These are phyloP conservation scores for Hygrophorus russula DNA, from an alignment of 768 basidiomycete genomes.

Conservation along the genomic window DNA sequence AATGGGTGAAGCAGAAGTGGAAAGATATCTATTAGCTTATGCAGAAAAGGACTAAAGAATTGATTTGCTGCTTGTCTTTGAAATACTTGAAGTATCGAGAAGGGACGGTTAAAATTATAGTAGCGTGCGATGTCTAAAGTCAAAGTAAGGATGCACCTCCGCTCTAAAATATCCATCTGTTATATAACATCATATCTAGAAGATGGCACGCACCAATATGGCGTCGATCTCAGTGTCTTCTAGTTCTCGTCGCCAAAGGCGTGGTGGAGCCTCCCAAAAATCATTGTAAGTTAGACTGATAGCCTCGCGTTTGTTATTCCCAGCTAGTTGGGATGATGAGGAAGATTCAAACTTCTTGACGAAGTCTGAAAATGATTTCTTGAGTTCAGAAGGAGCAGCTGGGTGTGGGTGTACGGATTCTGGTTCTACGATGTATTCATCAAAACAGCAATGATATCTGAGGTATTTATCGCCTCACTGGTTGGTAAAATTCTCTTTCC, in stretches of 20 bases:
- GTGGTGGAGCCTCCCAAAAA: constrained; percentile 61
- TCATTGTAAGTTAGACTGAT: constrained; percentile 20
- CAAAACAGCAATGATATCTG: constrained; percentile 1
- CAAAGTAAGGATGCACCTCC: constrained; percentile 49
- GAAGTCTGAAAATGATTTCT: constrained; percentile 36
- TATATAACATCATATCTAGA: background rate
- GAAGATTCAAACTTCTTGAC: constrained; percentile 24
- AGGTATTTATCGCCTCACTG: constrained; percentile 19
- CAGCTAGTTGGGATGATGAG: constrained; percentile 10
- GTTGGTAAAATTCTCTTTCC: constrained; percentile 45
- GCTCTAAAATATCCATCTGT: constrained; percentile 28
- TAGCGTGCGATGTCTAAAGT: background rate
- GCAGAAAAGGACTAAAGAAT: constrained; percentile 70
- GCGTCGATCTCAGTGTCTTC: constrained; percentile 54
- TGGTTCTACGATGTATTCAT: constrained; percentile 13
- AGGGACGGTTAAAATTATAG: background rate
- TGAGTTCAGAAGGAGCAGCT: constrained; percentile 52
- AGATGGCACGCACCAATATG: constrained; percentile 37
- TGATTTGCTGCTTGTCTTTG: constrained; percentile 9
- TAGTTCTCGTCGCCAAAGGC: constrained; percentile 44
- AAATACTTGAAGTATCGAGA: constrained; percentile 4
- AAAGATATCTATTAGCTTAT: constrained; percentile 71
- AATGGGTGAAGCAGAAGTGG: constrained; percentile 68
- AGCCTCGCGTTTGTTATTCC: constrained; percentile 11
- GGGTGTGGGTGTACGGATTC: constrained; percentile 49